Conservation (phyloP, 371 early-diverging fungal genomes). For the Rhizopus delemar region DNA sequence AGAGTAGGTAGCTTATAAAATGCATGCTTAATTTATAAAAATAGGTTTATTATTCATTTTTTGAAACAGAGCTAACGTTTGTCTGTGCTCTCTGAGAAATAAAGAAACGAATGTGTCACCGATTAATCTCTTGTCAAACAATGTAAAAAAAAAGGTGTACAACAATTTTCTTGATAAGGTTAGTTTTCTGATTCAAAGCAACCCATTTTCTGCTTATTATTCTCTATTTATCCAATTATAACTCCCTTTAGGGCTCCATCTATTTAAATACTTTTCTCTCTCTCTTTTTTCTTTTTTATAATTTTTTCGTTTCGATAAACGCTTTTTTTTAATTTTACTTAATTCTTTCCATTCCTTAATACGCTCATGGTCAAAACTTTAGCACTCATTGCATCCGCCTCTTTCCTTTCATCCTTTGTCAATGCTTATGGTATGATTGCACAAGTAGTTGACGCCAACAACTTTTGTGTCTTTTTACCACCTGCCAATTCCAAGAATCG, state of each 20-base stretch:
- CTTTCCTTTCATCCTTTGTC: slow-evolving; percentile 11
- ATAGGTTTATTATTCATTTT: not conserved
- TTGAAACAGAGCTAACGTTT: not conserved
- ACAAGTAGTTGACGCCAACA: slow-evolving; percentile 42
- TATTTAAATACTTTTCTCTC: not conserved
- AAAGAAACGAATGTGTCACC: slow-evolving; percentile 1
- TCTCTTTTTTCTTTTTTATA: not conserved
- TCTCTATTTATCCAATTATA: not conserved
- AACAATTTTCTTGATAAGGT: not conserved
- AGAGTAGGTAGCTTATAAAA: too few species aligned
- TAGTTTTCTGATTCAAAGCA: not conserved
- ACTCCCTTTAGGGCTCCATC: not conserved
- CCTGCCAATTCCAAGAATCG: slow-evolving; percentile 41
- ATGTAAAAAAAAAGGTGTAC: not conserved
- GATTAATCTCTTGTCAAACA: not conserved
- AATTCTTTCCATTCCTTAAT: not conserved
- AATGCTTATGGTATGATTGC: slow-evolving; percentile 30
- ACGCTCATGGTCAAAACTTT: not conserved
- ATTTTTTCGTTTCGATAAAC: not conserved
- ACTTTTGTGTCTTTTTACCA: slow-evolving; percentile 60
- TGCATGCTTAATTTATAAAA: too few species aligned
- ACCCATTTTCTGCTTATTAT: not conserved
- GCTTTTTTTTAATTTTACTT: not conserved
- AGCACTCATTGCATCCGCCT: slow-evolving; percentile 4
- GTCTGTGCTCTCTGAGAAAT: not conserved